Evolutionary conservation across 176 grass and related monocot genomes (phyloP).

Genomic region (Sorghum bicolor): Sorghum_bicolor_NCBIv3 NC_012873.2:7609001-7609500

Average conservation of each 20-base stretch:
- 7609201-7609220: slow-evolving; percentile 57
- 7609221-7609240: slow-evolving; percentile 30
- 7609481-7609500: too few species aligned
- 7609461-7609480: too few species aligned
- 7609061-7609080: slow-evolving; percentile 57
- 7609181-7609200: slow-evolving; percentile 38
- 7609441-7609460: too few species aligned
- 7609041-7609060: slow-evolving; percentile 73
- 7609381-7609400: too few species aligned
- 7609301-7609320: slow-evolving; percentile 40
- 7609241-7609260: not conserved
- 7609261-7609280: slow-evolving; percentile 53
- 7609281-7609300: slow-evolving; percentile 60
- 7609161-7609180: slow-evolving; percentile 49
- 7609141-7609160: slow-evolving; percentile 47
- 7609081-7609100: slow-evolving; percentile 55
- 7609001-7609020: slow-evolving; percentile 38
- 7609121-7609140: slow-evolving; percentile 46
- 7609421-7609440: too few species aligned
- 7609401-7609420: too few species aligned
- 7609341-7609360: not conserved
- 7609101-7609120: slow-evolving; percentile 45
- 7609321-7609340: slow-evolving; percentile 63
- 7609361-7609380: too few species aligned
- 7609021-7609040: slow-evolving; percentile 46